These are phyloP conservation scores for Verbascum thapsus DNA, from an alignment of 257 asterid species.

Conservation along the genomic window DNA sequence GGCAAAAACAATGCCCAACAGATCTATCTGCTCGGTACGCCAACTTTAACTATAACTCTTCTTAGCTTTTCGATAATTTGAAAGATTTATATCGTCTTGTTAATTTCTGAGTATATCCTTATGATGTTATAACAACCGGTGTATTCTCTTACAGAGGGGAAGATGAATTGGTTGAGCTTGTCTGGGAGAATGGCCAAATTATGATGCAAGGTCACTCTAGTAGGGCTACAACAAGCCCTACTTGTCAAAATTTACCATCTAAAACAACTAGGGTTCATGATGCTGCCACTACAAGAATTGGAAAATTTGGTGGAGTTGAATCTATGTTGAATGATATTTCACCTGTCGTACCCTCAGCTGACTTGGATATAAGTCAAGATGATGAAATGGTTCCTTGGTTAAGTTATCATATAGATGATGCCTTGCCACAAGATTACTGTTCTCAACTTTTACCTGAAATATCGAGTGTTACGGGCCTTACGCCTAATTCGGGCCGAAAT, in stretches of 20 bases:
- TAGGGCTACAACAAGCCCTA: slow-evolving; percentile 42
- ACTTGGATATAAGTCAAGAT: slow-evolving; percentile 55
- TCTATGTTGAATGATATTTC: slow-evolving; percentile 47
- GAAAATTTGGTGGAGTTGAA: slow-evolving; percentile 51
- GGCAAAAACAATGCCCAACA: slow-evolving; percentile 37
- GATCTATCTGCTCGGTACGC: slow-evolving; percentile 53
- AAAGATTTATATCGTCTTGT: slow-evolving; percentile 13
- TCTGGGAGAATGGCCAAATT: slow-evolving; percentile 87
- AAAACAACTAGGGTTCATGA: slow-evolving; percentile 41
- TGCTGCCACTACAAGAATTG: slow-evolving; percentile 42
- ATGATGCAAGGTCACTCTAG: slow-evolving; percentile 73
- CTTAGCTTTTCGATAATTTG: slow-evolving; percentile 19
- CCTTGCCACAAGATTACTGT: slow-evolving; percentile 51
- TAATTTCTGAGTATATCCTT: not conserved
- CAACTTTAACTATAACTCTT: not conserved
- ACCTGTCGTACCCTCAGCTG: slow-evolving; percentile 57
- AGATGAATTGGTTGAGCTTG: slow-evolving; percentile 65
- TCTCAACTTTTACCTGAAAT: slow-evolving; percentile 63
- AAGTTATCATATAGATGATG: slow-evolving; percentile 49
- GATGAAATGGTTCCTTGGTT: slow-evolving; percentile 87
- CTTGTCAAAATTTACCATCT: slow-evolving; percentile 27
- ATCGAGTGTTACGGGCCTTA: slow-evolving; percentile 64
- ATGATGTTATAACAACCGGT: slow-evolving; percentile 20
- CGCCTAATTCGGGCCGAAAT: slow-evolving; percentile 45
- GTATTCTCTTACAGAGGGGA: slow-evolving; percentile 52